Conservation (phyloP, 768 basidiomycete genomes). For the Boletus tylopilopsis region DNA sequence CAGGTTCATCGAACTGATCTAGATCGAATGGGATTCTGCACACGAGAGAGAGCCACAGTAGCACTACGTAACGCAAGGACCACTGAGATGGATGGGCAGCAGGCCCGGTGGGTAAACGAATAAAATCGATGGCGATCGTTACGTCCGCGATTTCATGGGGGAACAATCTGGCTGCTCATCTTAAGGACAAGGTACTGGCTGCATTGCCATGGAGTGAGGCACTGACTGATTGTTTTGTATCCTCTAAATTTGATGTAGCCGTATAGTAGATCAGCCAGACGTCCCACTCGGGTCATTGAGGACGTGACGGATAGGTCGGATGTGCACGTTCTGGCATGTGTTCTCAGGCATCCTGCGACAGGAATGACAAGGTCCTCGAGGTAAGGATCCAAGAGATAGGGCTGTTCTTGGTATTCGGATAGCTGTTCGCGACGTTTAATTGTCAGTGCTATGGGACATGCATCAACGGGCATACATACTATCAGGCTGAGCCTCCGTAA, state of each 20-base stretch:
- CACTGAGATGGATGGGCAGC: slow-evolving; percentile 51
- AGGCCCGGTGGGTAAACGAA: slow-evolving; percentile 45
- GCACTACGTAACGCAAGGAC: slow-evolving; percentile 76
- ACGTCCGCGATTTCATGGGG: slow-evolving; percentile 89
- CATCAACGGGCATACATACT: slow-evolving; percentile 38
- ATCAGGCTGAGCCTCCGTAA: slow-evolving; percentile 45
- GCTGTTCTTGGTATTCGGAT: slow-evolving; percentile 87
- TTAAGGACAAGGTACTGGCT: slow-evolving; percentile 14
- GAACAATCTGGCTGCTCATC: slow-evolving; percentile 76
- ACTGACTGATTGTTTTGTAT: slow-evolving; percentile 86
- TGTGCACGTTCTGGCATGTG: slow-evolving; percentile 44
- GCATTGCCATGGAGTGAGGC: slow-evolving; percentile 2
- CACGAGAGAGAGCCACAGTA: slow-evolving; percentile 93
- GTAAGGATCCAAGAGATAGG: slow-evolving; percentile 88
- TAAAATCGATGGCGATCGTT: slow-evolving; percentile 65
- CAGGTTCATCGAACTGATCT: slow-evolving; percentile 71
- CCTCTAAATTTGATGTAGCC: slow-evolving; percentile 84
- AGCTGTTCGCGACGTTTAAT: slow-evolving; percentile 46
- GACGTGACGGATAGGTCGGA: slow-evolving; percentile 22
- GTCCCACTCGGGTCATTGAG: slow-evolving; percentile 41
- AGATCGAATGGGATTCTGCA: slow-evolving; percentile 93
- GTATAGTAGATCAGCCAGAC: slow-evolving; percentile 66
- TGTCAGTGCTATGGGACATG: not conserved
- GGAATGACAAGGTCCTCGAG: slow-evolving; percentile 78
- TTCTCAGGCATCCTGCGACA: slow-evolving; percentile 60